A percentile compares a stretch with the other conserved stretches of the same genome.
Conservation (phyloP, 2,329 filamentous ascomycete genomes). For the Aurifilum marmelostoma region DNA sequence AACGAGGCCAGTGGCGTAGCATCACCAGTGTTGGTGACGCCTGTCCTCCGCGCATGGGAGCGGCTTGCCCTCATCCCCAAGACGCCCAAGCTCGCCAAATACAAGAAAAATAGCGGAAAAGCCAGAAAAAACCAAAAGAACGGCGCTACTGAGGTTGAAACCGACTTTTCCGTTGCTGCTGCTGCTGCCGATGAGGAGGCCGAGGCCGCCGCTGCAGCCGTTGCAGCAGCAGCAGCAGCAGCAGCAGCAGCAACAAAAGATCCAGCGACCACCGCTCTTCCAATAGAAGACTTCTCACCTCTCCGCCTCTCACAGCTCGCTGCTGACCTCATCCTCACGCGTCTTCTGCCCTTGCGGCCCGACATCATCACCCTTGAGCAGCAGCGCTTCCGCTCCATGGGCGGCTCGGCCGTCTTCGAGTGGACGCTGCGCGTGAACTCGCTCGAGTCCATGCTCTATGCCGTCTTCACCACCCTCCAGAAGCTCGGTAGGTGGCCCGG, state of each 20-base stretch:
- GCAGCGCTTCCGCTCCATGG: constrained; percentile 65
- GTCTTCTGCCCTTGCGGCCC: constrained; percentile 56
- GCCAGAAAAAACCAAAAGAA: not conserved
- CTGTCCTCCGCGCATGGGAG: constrained; percentile 34
- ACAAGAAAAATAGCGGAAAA: not conserved
- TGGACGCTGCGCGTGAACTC: constrained; percentile 85
- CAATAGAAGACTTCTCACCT: constrained; percentile 39
- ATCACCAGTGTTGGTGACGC: constrained; percentile 14
- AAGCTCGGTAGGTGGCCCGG: constrained; percentile 47
- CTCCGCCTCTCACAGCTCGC: constrained; percentile 40
- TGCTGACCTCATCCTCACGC: constrained; percentile 39
- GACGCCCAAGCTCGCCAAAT: constrained; percentile 23
- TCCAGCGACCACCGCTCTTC: constrained; percentile 5
- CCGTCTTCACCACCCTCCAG: constrained; percentile 62
- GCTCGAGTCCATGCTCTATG: constrained; percentile 81
- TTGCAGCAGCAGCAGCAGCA: not conserved
- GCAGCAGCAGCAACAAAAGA: constrained; percentile 8
- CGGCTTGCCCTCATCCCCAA: constrained; percentile 31
- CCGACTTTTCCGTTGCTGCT: too few relatives aligned
- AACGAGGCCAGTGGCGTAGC: not conserved
- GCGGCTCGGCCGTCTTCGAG: constrained; percentile 68
- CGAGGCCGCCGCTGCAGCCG: not conserved
- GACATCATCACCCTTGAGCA: constrained; percentile 71
- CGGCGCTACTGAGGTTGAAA: not conserved
- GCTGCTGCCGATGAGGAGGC: not conserved